Percentiles rank a stretch among this genome's conserved stretches.
Evolutionary conservation across 306 rosid genomes (phyloP).

Genomic region (Lathyrus sativus): DNA sequence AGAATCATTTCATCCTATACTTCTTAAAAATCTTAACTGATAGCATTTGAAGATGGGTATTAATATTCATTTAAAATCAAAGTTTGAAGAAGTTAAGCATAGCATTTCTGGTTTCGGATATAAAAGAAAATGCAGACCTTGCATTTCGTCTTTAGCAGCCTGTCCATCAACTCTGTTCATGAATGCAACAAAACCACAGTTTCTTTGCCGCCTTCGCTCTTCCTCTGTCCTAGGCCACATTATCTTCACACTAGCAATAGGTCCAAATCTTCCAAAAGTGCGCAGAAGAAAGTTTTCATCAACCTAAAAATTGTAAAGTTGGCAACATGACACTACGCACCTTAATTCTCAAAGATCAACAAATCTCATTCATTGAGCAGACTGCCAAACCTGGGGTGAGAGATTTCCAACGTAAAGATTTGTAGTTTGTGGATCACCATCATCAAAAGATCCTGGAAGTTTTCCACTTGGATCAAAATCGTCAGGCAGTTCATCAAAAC

Average conservation of each 20-base stretch:
- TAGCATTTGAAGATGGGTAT: slow-evolving; percentile 22
- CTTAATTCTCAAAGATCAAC: slow-evolving; percentile 25
- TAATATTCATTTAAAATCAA: slow-evolving; percentile 9
- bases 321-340: slow-evolving; percentile 35
- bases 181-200: slow-evolving; percentile 99
- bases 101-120: slow-evolving; percentile 3
- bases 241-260: slow-evolving; percentile 98
- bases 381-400: slow-evolving; percentile 76
- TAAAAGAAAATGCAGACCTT: slow-evolving; percentile 60
- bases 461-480: slow-evolving; percentile 97
- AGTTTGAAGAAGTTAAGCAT: slow-evolving; percentile 25
- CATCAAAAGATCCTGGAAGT: slow-evolving; percentile 97
- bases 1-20: slow-evolving; percentile 3
- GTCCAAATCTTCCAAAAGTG: slow-evolving; percentile 99
- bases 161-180: slow-evolving; percentile 99
- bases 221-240: slow-evolving; percentile 99
- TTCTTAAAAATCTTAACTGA: neutral
- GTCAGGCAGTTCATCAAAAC: slow-evolving; percentile 95
- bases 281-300: slow-evolving; percentile 98
- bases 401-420: slow-evolving; percentile 98
- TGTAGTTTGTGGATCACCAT: slow-evolving; percentile 99
- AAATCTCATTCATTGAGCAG: slow-evolving; percentile 18
- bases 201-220: slow-evolving; percentile 97
- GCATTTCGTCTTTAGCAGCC: slow-evolving; percentile 99
- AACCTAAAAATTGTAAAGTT: slow-evolving; percentile 56